Conservation (phyloP, 257 asterid species). For the Nicotiana tabacum region DNA sequence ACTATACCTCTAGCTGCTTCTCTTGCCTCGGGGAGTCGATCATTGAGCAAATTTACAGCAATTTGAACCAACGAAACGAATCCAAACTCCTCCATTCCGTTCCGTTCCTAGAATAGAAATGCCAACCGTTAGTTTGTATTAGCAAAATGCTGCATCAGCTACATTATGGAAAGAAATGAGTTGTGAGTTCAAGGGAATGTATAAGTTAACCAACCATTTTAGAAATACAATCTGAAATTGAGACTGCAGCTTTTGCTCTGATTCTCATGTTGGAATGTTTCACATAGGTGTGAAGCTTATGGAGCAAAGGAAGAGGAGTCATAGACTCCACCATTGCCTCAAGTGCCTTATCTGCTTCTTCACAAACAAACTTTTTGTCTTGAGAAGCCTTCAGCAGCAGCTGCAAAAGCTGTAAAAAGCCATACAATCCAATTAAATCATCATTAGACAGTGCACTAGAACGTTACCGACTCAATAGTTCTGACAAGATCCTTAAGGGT, state of each 20-base stretch:
- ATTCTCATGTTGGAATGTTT: slow-evolving; percentile 67
- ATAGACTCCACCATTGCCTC: slow-evolving; percentile 58
- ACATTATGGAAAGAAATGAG: not conserved
- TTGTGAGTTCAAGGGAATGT: not conserved
- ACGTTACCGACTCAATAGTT: not conserved
- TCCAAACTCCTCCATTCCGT: slow-evolving; percentile 71
- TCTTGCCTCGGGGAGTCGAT: slow-evolving; percentile 89
- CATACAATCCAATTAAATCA: not conserved
- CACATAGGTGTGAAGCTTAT: slow-evolving; percentile 46
- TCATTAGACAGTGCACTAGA: not conserved
- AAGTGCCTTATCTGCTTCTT: slow-evolving; percentile 77
- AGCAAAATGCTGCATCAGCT: not conserved
- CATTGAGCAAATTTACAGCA: slow-evolving; percentile 60
- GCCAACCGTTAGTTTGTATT: not conserved
- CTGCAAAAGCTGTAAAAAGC: slow-evolving; percentile 60
- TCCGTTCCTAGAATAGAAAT: slow-evolving; percentile 44
- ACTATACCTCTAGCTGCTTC: slow-evolving; percentile 75
- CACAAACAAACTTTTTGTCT: slow-evolving; percentile 96
- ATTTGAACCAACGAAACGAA: slow-evolving; percentile 38
- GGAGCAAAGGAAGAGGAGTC: slow-evolving; percentile 71
- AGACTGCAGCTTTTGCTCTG: slow-evolving; percentile 81
- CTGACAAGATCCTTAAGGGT: too few species aligned
- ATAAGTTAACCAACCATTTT: slow-evolving; percentile 50
- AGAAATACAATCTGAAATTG: slow-evolving; percentile 60
- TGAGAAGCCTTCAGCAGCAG: slow-evolving; percentile 84